Evolutionary conservation across 768 basidiomycete species (phyloP), one percentile per base, ranked within the genome.

Genomic region (Auricularia sp.): DNA sequence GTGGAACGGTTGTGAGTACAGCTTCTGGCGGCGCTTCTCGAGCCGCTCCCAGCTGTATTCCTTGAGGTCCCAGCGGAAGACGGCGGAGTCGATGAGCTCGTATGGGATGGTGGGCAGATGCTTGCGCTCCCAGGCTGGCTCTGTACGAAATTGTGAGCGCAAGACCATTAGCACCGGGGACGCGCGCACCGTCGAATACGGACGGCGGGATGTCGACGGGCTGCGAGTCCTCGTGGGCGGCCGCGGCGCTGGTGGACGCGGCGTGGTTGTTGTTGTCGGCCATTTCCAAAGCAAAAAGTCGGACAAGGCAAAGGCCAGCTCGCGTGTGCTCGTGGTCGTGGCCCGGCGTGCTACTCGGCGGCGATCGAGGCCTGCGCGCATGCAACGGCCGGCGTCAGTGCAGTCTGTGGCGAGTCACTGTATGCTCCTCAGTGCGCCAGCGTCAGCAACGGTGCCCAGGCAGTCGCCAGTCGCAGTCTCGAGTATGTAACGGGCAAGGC

Each of bases 1-100:
- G 1, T 59, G 23, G 56, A 59, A 59, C 14, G 23, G 29, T 33
- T 29, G 23, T 8, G 56, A 59, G 34, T 33, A 59, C 56, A 59
- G 34, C 56, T 59, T 59, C 56, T 59, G 56, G 56, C 56, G 56
- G 14, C 56, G 56, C 56, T 59, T 59, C 56, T 59, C 56, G 56
- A 59, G 56, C 11, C 56, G 56, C 29, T 59, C 56, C 56, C 56
- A 59, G 56, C 29, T 33, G 29, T 35, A 59, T 5, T 59, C 56
- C 23, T 10, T 35, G 29, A 59, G 56, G 6, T 6, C 8, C 56
- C 56, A 59, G 29, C 56, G 56, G 34, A 29, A 59, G 23, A 59
- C 56, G 34, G 56, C 18, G 23, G 23, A 35, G 56, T 59, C 56
- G 29, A 59, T 14, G 16, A 35, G 11, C 16, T 59, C 56, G 56